Percentiles rank a stretch among this genome's conserved stretches.
Evolutionary conservation across 176 grass and related monocot genomes (phyloP).

Genomic region (Thalia dealbata): DNA sequence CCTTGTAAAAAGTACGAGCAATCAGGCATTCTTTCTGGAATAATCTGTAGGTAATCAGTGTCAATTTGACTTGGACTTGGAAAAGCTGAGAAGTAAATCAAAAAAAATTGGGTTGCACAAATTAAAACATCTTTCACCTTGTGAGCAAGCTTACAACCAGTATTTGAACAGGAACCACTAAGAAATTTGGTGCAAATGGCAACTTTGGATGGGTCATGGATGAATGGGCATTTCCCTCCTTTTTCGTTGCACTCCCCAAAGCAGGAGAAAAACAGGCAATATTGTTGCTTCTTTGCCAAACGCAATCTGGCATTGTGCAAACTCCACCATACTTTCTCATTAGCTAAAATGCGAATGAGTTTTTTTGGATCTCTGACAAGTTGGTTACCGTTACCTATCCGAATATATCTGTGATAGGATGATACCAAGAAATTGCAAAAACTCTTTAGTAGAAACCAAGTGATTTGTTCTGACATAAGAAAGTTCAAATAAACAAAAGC

Average conservation of each 20-base stretch:
- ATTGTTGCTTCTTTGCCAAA: slow-evolving; percentile 70
- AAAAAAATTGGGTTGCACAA: not conserved
- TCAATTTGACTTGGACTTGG: not conserved
- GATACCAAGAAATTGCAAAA: not conserved
- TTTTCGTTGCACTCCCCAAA: slow-evolving; percentile 76
- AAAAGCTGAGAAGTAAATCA: not conserved
- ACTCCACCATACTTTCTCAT: slow-evolving; percentile 93
- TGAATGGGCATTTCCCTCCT: slow-evolving; percentile 57
- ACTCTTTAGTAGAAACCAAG: not conserved
- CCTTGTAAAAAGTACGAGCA: slow-evolving; percentile 97
- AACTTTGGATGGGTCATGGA: slow-evolving; percentile 85
- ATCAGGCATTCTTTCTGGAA: slow-evolving; percentile 95
- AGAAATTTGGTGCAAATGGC: slow-evolving; percentile 98
- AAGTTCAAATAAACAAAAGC: not conserved
- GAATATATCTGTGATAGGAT: slow-evolving; percentile 57
- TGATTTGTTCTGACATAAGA: not conserved
- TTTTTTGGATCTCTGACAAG: slow-evolving; percentile 89
- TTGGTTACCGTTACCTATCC: slow-evolving; percentile 85
- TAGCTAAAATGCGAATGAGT: slow-evolving; percentile 78
- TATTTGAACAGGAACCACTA: slow-evolving; percentile 70
- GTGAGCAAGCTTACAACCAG: slow-evolving; percentile 84
- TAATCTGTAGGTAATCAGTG: slow-evolving; percentile 44
- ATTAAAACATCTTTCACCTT: slow-evolving; percentile 47
- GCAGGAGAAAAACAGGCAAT: slow-evolving; percentile 87
- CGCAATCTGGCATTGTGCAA: slow-evolving; percentile 80